phyloP scores from a whole-genome alignment of 192 early-diverging fungal species.

The Rhizophagus clarus region DNA sequence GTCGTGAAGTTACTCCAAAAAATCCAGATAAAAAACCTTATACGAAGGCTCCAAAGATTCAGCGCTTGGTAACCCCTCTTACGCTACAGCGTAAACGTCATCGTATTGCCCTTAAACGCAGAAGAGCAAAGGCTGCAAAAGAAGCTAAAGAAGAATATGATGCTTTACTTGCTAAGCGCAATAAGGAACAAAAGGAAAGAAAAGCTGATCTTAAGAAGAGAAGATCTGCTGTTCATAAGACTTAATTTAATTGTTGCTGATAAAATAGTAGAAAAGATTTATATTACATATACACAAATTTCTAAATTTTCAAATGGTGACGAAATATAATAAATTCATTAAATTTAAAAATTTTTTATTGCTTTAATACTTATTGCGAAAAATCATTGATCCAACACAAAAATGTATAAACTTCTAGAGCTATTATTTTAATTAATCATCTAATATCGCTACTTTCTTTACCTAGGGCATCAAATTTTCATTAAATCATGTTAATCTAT shows the following conservation, averaged over 20 bases:
- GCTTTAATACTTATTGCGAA: not conserved
- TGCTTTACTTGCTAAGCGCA: slow-evolving; percentile 85
- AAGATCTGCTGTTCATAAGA: slow-evolving; percentile 46
- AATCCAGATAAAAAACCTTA: slow-evolving; percentile 87
- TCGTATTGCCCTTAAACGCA: slow-evolving; percentile 83
- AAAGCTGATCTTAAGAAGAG: slow-evolving; percentile 74
- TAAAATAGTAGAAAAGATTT: too few species aligned
- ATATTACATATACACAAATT: not conserved
- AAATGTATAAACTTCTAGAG: too few species aligned
- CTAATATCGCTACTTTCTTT: too few species aligned
- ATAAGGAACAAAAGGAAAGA: slow-evolving; percentile 95
- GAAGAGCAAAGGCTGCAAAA: slow-evolving; percentile 77
- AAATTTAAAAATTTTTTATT: not conserved
- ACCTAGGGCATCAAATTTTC: too few species aligned
- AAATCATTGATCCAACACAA: too few species aligned
- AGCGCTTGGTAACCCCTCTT: slow-evolving; percentile 96
- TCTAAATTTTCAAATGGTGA: not conserved
- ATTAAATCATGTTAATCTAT: too few species aligned
- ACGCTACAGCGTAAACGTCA: slow-evolving; percentile 96
- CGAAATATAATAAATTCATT: too few species aligned
- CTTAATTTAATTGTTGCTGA: slow-evolving; percentile 33
- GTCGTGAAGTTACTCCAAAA: slow-evolving; percentile 92
- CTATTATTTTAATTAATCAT: too few species aligned
- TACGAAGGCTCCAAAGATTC: slow-evolving; percentile 97
- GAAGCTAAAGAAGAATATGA: slow-evolving; percentile 77